A percentile compares a stretch with the other conserved stretches of the same genome.
phyloP scores from a whole-genome alignment of 2,329 filamentous ascomycete genomes.

The Aspergillus jensenii region DNA sequence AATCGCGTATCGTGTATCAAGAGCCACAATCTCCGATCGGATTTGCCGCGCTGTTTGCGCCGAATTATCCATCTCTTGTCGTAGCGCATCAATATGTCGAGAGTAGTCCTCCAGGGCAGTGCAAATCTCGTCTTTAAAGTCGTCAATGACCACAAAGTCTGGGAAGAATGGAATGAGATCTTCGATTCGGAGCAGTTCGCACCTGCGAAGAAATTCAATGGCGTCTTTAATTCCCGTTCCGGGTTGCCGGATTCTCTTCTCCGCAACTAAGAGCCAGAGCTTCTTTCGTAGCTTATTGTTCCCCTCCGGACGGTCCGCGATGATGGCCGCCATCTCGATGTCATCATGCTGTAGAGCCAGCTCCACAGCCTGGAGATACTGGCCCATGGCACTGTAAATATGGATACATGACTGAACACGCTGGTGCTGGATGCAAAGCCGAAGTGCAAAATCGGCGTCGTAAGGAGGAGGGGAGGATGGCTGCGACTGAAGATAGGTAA shows the following conservation, averaged over 20 bases:
- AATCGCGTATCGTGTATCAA: conserved; percentile 90
- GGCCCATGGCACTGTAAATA: conserved; percentile 95
- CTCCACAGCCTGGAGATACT: conserved; percentile 90
- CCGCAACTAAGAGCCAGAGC: conserved; percentile 91
- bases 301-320: conserved; percentile 79
- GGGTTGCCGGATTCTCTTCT: conserved; percentile 81
- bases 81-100: conserved; percentile 82
- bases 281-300: conserved; percentile 83
- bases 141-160: conserved; percentile 97
- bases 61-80: conserved; percentile 93
- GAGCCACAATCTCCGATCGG: conserved; percentile 78
- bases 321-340: conserved; percentile 82
- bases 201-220: conserved; percentile 89
- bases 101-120: conserved; percentile 89
- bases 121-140: conserved; percentile 99
- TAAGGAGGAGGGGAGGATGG: conserved; percentile 81
- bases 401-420: conserved; percentile 93
- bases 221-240: conserved; percentile 86
- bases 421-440: conserved; percentile 91
- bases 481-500: conserved; percentile 88
- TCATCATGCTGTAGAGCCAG: conserved; percentile 87
- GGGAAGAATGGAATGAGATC: conserved; percentile 98
- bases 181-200: conserved; percentile 89
- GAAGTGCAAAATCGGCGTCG: conserved; percentile 93
- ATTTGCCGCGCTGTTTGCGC: conserved; percentile 87